A percentile compares a stretch with the other conserved stretches of the same genome.
Evolutionary conservation across 2,329 filamentous ascomycete species (phyloP).

Genomic region (Diaporthe ilicicola): DNA sequence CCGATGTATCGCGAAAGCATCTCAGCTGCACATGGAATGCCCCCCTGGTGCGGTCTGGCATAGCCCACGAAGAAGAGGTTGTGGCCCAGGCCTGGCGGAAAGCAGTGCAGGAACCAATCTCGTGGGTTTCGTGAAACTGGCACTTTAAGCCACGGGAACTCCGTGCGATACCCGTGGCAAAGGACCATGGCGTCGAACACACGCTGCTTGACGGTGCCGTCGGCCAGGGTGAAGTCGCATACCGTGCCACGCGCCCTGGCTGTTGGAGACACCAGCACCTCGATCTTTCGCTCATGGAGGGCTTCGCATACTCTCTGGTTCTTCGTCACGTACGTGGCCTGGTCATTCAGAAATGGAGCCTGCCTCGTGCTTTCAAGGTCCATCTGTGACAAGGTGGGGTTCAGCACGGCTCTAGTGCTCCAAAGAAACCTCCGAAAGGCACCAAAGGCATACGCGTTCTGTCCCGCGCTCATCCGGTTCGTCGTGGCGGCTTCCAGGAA

Average conservation of each 20-base stretch:
- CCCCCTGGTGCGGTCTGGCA: not conserved
- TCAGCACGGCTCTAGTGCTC: not conserved
- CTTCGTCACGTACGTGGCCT: constrained; percentile 6
- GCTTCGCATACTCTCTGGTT: constrained; percentile 8
- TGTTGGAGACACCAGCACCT: not conserved
- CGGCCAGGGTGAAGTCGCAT: not conserved
- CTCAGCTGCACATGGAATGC: not conserved
- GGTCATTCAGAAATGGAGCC: not conserved
- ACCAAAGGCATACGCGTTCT: not conserved
- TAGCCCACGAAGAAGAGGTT: not conserved
- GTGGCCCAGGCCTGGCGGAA: not conserved
- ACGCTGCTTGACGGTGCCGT: not conserved
- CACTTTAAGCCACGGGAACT: not conserved
- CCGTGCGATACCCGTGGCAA: not conserved
- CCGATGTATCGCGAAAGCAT: constrained; percentile 6
- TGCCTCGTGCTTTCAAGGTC: not conserved
- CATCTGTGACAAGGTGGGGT: not conserved
- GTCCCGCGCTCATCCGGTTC: not conserved
- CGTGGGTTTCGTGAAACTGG: not conserved
- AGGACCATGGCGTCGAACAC: not conserved
- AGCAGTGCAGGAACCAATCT: not conserved
- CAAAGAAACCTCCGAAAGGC: not conserved
- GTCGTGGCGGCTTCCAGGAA: not conserved
- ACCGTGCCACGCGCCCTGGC: not conserved
- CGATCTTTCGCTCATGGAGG: not conserved